These are phyloP conservation scores for Tulasnella sp. DNA, from an alignment of 768 basidiomycete genomes.

Conservation along the genomic window DNA sequence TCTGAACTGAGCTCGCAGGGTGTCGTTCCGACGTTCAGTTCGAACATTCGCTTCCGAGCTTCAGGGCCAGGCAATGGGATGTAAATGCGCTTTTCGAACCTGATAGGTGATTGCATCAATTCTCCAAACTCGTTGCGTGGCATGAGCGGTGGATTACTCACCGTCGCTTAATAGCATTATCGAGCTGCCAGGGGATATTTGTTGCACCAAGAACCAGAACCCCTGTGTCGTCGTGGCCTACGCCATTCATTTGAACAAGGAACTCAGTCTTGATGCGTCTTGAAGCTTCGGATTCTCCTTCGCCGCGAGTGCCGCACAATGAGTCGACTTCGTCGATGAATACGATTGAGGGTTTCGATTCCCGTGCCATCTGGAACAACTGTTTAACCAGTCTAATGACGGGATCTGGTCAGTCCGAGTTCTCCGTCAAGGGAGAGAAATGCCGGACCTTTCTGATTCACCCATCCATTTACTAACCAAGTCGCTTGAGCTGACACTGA, in stretches of 20 bases:
- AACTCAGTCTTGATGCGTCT: constrained; percentile 96
- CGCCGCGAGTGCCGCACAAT: constrained; percentile 84
- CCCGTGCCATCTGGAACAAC: constrained; percentile 90
- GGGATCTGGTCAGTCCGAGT: background rate
- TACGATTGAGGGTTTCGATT: constrained; percentile 94
- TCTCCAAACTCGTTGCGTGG: background rate
- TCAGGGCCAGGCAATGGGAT: constrained; percentile 93
- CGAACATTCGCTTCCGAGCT: constrained; percentile 90
- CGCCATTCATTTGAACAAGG: constrained; percentile 97
- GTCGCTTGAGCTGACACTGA: constrained; percentile 89
- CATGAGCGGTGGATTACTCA: constrained; percentile 25
- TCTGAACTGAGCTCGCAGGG: constrained; percentile 70
- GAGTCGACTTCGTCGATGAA: constrained; percentile 99
- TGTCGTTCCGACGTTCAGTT: constrained; percentile 88
- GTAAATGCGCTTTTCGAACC: constrained; percentile 96
- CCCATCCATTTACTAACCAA: constrained; percentile 99
- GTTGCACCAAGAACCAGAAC: constrained; percentile 95
- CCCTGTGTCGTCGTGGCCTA: constrained; percentile 94
- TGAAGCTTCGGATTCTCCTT: constrained; percentile 97
- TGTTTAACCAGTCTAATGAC: constrained; percentile 76
- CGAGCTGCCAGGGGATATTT: constrained; percentile 97
- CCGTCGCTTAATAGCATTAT: constrained; percentile 95
- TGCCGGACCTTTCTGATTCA: constrained; percentile 80
- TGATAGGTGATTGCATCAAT: constrained; percentile 21
- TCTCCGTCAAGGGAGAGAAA: background rate